Base-by-base conservation (phyloP, 106 monocot species). In the Acorus gramineus region DNA sequence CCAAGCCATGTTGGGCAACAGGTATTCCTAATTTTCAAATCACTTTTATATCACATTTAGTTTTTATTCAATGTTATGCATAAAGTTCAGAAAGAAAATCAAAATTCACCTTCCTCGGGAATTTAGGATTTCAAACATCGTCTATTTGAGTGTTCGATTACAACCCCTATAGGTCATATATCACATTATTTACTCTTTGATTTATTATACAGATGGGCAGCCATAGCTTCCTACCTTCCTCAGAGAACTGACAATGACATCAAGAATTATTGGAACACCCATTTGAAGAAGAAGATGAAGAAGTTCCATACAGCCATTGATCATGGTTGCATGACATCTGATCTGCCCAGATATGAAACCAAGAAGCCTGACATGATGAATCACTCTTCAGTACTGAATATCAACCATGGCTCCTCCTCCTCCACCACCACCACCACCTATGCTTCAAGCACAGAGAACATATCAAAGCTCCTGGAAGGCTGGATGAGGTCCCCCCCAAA, bases 231-330 rank as follows among this genome's bases (percentile, higher is more conserved):
- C 3, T 73, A 73, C 58, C 81, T 78, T 59, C 79, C 79, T 12
- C 65, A 76, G 50, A 68, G 83, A 73, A 84, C 83, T 5, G 83
- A 84, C 65, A 84, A 84, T 52, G 83, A 79, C 63, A 84, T 84
- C 67, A 84, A 84, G 76, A 84, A 84, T 56, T 79, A 84, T 72
- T 84, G 83, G 79, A 84, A 79, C 72, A 84, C 82, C 3, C 82
- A 77, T 52, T 69, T 82, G 10, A 82, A 82, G 82, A 82, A 81
- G 69, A 81, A 73, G 66, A 57, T 82, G 42, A 69, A 69, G 50
- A 78, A 71, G 47, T 50, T 52, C 59, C 53, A 71, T 6, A 28
- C 62, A 47, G 5, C 74, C 52, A 9, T 57, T 6, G 52, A 62
- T 42, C 8, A 5, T 14, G 59, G 44, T 44, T 46, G 52, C 65